Conservation (phyloP, 345 rosid genomes). For the Eucalyptus rudis region DNA sequence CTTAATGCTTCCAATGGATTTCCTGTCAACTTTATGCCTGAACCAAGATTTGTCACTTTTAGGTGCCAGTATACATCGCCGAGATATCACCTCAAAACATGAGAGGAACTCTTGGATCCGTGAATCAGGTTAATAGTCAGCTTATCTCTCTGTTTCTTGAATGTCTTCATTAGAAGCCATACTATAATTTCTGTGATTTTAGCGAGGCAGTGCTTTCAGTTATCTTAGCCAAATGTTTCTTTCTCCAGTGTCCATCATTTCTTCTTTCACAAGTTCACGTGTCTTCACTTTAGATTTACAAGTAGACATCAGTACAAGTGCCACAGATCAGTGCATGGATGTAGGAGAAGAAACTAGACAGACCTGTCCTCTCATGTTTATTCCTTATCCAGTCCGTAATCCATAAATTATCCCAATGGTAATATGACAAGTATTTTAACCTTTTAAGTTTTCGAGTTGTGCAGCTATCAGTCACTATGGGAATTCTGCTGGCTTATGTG, state of each 20-base stretch:
- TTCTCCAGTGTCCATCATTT: background rate
- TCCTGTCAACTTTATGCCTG: background rate
- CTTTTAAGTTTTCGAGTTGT: background rate
- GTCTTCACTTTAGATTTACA: background rate
- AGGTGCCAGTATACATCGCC: constrained; percentile 60
- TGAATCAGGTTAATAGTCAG: constrained; percentile 43
- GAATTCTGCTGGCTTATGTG: constrained; percentile 55
- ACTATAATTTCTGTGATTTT: background rate
- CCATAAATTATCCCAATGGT: background rate
- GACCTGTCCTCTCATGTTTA: background rate
- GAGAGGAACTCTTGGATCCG: constrained; percentile 67
- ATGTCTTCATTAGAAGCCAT: background rate
- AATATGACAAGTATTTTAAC: background rate
- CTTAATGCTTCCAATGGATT: background rate
- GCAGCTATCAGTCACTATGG: constrained; percentile 59
- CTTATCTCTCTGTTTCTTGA: background rate
- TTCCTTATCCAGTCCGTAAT: background rate
- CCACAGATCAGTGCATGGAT: background rate
- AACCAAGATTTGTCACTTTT: background rate
- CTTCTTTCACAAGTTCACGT: background rate
- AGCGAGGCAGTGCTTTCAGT: background rate
- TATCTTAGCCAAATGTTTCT: background rate
- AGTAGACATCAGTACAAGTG: background rate
- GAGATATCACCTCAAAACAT: constrained; percentile 70
- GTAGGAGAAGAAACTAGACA: background rate